Conservation (phyloP, 1,284 basidiomycete species). For the Tremellales sp. region DNA sequence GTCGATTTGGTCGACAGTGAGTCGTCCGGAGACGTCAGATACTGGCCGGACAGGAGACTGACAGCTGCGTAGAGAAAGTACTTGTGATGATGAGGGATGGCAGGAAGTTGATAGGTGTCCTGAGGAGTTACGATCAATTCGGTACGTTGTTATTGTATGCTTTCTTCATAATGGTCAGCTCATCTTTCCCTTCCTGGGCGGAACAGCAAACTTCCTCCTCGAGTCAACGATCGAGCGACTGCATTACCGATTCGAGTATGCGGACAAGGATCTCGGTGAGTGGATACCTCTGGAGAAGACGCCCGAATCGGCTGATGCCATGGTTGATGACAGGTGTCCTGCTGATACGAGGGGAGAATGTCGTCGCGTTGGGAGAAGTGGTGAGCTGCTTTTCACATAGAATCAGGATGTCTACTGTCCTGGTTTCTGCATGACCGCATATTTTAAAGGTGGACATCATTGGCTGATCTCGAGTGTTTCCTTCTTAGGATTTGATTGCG, state of each 20-base stretch:
- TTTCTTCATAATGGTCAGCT: not conserved
- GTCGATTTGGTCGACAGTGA: constrained; percentile 98
- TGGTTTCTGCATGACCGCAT: not conserved
- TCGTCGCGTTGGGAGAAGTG: constrained; percentile 93
- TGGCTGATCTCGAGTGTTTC: not conserved
- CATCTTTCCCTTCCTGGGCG: not conserved
- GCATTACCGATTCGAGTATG: constrained; percentile 42
- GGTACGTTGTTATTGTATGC: constrained; percentile 57
- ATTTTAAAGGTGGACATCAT: not conserved
- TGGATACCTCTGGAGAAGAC: not conserved
- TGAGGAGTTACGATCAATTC: constrained; percentile 98
- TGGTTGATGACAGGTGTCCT: constrained; percentile 62
- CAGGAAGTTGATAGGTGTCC: constrained; percentile 89
- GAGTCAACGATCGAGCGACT: constrained; percentile 67
- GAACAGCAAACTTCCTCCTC: constrained; percentile 84
- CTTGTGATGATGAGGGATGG: constrained; percentile 94
- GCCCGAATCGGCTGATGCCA: not conserved
- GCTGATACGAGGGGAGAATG: constrained; percentile 96
- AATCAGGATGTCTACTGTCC: not conserved
- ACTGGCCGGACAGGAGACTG: not conserved
- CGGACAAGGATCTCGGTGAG: constrained; percentile 42
- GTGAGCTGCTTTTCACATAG: constrained; percentile 55
- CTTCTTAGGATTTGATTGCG: constrained; percentile 77
- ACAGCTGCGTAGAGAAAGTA: constrained; percentile 77
- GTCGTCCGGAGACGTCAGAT: constrained; percentile 51